Percentiles rank a stretch among this genome's conserved stretches.
Conservation (phyloP, 2,329 filamentous ascomycete genomes). For the Polychaeton citri region DNA sequence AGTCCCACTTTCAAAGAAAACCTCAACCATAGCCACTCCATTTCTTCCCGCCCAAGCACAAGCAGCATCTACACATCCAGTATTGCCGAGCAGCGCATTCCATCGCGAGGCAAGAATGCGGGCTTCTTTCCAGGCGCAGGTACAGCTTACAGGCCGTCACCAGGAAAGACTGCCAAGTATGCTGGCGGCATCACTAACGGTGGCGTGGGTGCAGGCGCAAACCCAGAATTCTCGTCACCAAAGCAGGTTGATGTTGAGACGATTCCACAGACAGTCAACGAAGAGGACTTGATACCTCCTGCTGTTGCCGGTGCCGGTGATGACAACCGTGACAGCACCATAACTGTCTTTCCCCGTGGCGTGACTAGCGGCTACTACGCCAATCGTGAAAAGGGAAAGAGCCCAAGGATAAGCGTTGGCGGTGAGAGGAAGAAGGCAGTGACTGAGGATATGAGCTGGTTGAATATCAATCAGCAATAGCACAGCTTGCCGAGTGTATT, state of each 20-base stretch:
- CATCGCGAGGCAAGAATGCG: conserved; percentile 25
- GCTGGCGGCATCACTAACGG: conserved; percentile 2
- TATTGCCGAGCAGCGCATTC: conserved; percentile 28
- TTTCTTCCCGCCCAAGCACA: conserved; percentile 17
- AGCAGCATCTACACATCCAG: conserved; percentile 34
- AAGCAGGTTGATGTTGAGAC: not conserved
- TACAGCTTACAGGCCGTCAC: conserved; percentile 13
- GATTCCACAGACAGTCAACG: not conserved
- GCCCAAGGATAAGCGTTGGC: conserved; percentile 25
- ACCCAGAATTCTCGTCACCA: conserved; percentile 12
- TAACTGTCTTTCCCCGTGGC: conserved; percentile 25
- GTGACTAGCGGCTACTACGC: conserved; percentile 18
- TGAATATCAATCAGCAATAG: conserved; percentile 42
- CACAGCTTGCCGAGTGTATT: too few species aligned
- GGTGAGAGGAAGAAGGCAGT: conserved; percentile 33
- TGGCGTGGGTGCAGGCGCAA: conserved; percentile 10
- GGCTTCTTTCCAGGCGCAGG: conserved; percentile 28
- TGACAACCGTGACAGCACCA: conserved; percentile 48
- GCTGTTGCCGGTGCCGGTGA: conserved; percentile 42
- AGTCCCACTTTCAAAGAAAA: conserved; percentile 9
- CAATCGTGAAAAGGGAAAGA: conserved; percentile 8
- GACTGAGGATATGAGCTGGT: conserved; percentile 62
- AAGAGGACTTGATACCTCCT: conserved; percentile 10
- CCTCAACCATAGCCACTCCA: conserved; percentile 2
- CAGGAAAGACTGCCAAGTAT: not conserved